Base-by-base conservation (phyloP, 2,329 filamentous ascomycete species). In the Tolypocladium amazonense region DNA sequence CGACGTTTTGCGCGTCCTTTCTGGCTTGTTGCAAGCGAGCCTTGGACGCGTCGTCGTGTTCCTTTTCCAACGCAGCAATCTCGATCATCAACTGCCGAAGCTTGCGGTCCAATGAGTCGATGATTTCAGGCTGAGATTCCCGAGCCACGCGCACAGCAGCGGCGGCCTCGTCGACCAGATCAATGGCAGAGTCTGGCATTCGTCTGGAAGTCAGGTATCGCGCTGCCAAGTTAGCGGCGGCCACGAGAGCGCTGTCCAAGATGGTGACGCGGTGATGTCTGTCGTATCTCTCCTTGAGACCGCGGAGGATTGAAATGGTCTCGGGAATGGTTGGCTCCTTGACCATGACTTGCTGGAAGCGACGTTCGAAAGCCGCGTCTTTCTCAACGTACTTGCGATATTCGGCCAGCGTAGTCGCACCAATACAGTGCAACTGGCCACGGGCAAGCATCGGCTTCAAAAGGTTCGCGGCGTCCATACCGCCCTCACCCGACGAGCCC, bases 331-430 rank as follows among this genome's bases (percentile, higher is more conserved):
- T 82, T 2, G 94, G 94, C 72, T 99, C 94, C 77, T 97, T 97
- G 73, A 97, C 93, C 53, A 99, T 76, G 45, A 99, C 94, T 75
- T 99, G 94, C 74, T 99, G 94, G 82, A 99, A 99, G 74, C 94
- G 90, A 75, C 94, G 90, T 76, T 99, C 94, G 72, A 99, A 99
- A 55, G 94, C 94, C 54, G 91, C 89, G 69, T 99, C 94, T 77
- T 99, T 99, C 75, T 99, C 94, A 64, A 99, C 96, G 76, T 99
- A 97, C 75, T 99, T 99, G 70, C 94, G 86, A 76, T 99, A 99
- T 73, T 99, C 94, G 62, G 87, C 86, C 61, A 99, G 83, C 1
- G 94, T 99, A 2, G 94, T 99, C 7, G 94, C 94, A 74, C 94
- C 94, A 64, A 99, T 97, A 71, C 94, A 99, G 81, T 99, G 94